Base-by-base conservation (phyloP, 148 eudicot species). In the Vaccinium myrtillus region DNA sequence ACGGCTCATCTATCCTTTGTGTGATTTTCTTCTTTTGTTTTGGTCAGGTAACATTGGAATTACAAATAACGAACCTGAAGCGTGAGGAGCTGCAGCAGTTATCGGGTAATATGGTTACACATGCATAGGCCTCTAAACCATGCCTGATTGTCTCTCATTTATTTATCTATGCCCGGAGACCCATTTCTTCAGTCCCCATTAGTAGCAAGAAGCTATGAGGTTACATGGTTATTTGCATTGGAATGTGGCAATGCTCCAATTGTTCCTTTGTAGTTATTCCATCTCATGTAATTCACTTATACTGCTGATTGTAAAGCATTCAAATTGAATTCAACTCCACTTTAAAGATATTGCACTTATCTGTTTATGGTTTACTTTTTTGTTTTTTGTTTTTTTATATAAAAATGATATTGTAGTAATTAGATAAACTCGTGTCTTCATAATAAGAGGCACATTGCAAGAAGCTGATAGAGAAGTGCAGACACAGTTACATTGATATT, bases 11-110 rank as follows among this genome's bases (percentile, higher is more conserved):
- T 43, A 1, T 61, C 15, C 12, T n/a, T n/a, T 63, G 12, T 81
- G 46, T 54, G 27, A 78, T 67, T 18, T 36, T 84, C 75, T 46
- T 30, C 10, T 69, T 77, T 59, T 7, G 39, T 49, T 63, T 75
- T 87, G 80, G 54, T 51, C 91, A 95, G 98, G 88, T 95, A 86
- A 94, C 98, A 58, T 73, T 94, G 92, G 98, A 95, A 84, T 82
- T 95, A 53, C 91, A 89, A 19, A 89, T 95, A 59, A 92, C 94
- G 39, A 84, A 90, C 81, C 67, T 86, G 32, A 91, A 87, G 83
- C 61, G n/a, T 30, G 94, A 94, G 80, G 93, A 94, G 90, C 90
- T 93, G 90, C 88, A 70, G 81, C 87, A 63, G 65, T 65, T 74
- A 39, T 79, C 85, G 78, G 86, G 87, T 65, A 88, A 87, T 43